These are phyloP conservation scores for Syzygium malaccense DNA, from an alignment of 441 rosid genomes.

Conservation along the genomic window DNA sequence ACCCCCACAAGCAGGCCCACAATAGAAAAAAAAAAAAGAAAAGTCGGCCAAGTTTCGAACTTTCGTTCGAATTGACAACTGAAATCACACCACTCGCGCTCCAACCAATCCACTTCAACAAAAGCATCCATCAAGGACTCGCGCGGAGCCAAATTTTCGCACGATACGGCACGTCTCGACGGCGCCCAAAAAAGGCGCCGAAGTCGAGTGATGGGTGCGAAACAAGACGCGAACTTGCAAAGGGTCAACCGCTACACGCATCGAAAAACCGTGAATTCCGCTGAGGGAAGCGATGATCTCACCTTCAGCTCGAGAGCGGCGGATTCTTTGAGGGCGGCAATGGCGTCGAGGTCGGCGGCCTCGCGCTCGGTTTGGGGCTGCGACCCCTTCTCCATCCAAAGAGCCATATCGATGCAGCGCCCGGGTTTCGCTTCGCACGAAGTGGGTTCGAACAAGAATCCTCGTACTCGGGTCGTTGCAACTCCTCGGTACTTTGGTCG, in stretches of 20 bases:
- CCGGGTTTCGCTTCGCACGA: not conserved
- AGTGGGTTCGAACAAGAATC: not conserved
- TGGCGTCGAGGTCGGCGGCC: constrained; percentile 67
- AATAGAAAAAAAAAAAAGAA: not conserved
- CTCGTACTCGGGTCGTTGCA: not conserved
- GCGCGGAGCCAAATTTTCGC: too few relatives aligned
- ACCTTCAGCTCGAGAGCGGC: constrained; percentile 93
- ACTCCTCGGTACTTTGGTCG: not conserved
- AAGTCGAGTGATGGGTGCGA: not conserved
- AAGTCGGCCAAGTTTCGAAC: not conserved
- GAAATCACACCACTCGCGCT: not conserved
- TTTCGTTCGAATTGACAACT: not conserved
- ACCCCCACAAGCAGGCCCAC: not conserved
- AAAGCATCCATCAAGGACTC: not conserved
- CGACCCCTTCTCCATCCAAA: constrained; percentile 77
- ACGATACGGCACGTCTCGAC: not conserved
- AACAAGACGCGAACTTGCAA: not conserved
- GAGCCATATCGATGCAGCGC: constrained; percentile 39
- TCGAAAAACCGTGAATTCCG: not conserved
- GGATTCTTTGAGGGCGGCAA: constrained; percentile 78
- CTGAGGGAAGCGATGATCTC: not conserved
- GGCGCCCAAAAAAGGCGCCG: not conserved
- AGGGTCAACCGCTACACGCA: not conserved
- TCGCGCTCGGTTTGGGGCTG: constrained; percentile 60
- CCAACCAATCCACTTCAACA: not conserved